Conservation (phyloP, 768 basidiomycete genomes). For the Saitozyma sp. region DNA sequence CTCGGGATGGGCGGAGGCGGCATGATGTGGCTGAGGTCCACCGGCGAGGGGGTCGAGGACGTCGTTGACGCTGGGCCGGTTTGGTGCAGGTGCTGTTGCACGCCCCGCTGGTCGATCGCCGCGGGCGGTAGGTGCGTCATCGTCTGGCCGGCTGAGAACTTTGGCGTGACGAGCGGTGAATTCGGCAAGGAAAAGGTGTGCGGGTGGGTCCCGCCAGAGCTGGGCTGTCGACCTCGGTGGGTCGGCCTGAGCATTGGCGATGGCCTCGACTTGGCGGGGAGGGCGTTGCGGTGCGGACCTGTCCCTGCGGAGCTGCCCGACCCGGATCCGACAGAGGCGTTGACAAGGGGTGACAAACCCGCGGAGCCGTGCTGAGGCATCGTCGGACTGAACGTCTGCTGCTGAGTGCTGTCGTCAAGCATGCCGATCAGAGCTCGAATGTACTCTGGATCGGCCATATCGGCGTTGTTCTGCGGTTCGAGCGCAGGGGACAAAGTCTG, state of each 20-base stretch:
- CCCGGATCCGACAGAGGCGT: too few relatives aligned
- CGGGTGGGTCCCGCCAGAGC: background rate
- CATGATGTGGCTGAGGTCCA: conserved; percentile 70
- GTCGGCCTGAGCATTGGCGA: conserved; percentile 52
- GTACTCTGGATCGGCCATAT: conserved; percentile 40
- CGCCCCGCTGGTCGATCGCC: conserved; percentile 27
- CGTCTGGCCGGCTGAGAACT: conserved; percentile 12
- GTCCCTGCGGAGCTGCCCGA: conserved; percentile 3
- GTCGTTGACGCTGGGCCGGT: conserved; percentile 55
- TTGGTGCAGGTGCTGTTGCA: conserved; percentile 26
- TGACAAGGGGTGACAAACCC: too few relatives aligned
- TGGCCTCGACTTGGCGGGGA: conserved; percentile 41
- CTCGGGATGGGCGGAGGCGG: conserved; percentile 72
- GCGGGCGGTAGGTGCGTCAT: conserved; percentile 19
- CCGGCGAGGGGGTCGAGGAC: conserved; percentile 68
- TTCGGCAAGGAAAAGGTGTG: conserved; percentile 19
- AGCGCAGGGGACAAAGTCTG: conserved; percentile 50
- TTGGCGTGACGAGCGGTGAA: conserved; percentile 25
- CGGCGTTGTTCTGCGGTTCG: conserved; percentile 29
- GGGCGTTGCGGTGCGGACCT: conserved; percentile 32
- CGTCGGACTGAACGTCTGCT: too few relatives aligned
- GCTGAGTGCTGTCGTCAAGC: conserved; percentile 20
- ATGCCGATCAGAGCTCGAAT: conserved; percentile 32
- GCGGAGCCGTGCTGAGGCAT: too few relatives aligned
- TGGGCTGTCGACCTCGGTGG: conserved; percentile 24